phyloP scores from a whole-genome alignment of 176 grass and related monocot genomes.

The Triticum timopheevii region DNA sequence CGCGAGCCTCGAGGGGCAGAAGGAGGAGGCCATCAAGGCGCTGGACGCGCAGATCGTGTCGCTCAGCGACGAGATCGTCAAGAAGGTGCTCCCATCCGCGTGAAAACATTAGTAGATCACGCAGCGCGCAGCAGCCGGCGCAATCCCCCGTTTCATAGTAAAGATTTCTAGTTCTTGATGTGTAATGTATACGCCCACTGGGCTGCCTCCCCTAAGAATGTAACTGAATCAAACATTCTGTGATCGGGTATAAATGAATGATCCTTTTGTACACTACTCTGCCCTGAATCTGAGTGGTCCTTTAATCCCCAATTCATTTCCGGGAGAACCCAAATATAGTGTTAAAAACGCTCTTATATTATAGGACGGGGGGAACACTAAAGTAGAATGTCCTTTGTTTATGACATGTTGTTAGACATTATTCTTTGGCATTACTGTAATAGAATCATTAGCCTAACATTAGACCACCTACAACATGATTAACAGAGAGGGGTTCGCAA shows the following conservation, averaged over 20 bases:
- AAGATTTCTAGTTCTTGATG: neutral
- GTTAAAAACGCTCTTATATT: no score
- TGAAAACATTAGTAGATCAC: constrained; percentile 32
- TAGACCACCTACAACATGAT: no score
- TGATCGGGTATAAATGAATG: constrained; percentile 32
- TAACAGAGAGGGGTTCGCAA: no score
- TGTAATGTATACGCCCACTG: constrained; percentile 19
- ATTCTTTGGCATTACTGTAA: no score
- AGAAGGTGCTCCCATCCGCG: constrained; percentile 73
- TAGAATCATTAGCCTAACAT: no score
- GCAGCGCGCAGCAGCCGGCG: neutral
- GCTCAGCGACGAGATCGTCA: constrained; percentile 96
- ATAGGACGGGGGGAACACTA: no score
- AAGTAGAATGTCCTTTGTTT: no score
- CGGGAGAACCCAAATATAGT: neutral
- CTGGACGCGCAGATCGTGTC: constrained; percentile 90
- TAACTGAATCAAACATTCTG: constrained; percentile 27
- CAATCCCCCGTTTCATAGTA: neutral
- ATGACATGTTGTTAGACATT: no score
- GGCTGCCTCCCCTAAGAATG: constrained; percentile 27
- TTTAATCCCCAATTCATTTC: neutral
- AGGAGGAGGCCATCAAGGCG: constrained; percentile 72
- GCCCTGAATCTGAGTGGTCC: neutral
- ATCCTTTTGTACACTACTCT: constrained; percentile 25
- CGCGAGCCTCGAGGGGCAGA: constrained; percentile 74